A percentile compares a stretch with the other conserved stretches of the same genome.
phyloP scores from a whole-genome alignment of 2,329 filamentous ascomycete species.

The Diaporthe australafricana region DNA sequence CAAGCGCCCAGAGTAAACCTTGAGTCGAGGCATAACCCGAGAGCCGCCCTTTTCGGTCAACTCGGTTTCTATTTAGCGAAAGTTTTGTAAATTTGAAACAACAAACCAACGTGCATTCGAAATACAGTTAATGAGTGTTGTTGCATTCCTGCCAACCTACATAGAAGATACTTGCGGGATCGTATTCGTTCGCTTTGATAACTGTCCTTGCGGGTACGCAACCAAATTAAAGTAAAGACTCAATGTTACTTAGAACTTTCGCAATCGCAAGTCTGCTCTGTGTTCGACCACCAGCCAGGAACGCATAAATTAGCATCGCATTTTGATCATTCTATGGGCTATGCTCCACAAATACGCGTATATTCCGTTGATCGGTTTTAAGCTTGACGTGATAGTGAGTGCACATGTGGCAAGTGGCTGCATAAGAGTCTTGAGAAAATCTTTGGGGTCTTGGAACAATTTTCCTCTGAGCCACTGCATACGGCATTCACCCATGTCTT shows the following conservation, averaged over 20 bases:
- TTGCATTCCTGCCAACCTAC: neutral
- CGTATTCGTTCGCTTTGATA: neutral
- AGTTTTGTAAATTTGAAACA: slow-evolving; percentile 26
- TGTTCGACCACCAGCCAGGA: no score
- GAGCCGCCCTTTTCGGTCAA: slow-evolving; percentile 5
- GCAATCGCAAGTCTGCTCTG: no score
- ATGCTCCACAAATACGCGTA: no score
- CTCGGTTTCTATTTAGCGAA: slow-evolving; percentile 16
- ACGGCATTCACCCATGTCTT: neutral
- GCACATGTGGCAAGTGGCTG: neutral
- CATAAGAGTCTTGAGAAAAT: no score
- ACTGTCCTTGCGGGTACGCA: no score
- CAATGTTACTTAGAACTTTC: no score
- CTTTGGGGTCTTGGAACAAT: no score
- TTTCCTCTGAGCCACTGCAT: neutral
- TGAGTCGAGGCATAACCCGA: slow-evolving; percentile 19
- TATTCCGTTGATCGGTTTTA: no score
- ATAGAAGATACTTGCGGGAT: neutral
- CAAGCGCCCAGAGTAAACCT: slow-evolving; percentile 20
- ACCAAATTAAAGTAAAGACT: no score
- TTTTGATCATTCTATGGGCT: no score
- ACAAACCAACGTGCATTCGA: neutral
- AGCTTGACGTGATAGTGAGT: neutral
- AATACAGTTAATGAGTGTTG: neutral
- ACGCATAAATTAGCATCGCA: no score